Evolutionary conservation across 164 flowering plant genomes (phyloP).

Genomic region (Stephania japonica): DNA sequence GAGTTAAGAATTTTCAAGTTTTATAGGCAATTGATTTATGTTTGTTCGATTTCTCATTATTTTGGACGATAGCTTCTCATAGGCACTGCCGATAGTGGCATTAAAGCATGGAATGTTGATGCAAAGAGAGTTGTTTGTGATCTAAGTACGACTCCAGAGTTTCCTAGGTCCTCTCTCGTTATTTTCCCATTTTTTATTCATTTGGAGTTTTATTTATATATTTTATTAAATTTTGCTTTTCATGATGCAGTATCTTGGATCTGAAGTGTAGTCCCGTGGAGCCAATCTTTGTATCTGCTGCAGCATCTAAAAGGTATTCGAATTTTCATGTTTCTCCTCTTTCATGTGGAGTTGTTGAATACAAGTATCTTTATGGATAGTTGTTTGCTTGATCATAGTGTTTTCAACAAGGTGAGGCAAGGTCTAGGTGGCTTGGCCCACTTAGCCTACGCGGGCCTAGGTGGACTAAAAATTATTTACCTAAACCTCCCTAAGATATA

Average conservation of each 20-base stretch:
- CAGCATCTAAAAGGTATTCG: slow-evolving; percentile 75
- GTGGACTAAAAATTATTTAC: no score
- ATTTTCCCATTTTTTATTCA: background rate
- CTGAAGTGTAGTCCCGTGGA: slow-evolving; percentile 94
- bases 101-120: slow-evolving; percentile 99
- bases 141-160: slow-evolving; percentile 63
- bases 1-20: slow-evolving; percentile 9
- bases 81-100: slow-evolving; percentile 89
- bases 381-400: background rate
- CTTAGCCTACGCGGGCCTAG: no score
- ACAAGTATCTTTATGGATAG: background rate
- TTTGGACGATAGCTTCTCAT: slow-evolving; percentile 76
- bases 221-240: background rate
- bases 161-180: slow-evolving; percentile 50
- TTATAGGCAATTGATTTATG: slow-evolving; percentile 1
- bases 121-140: slow-evolving; percentile 98
- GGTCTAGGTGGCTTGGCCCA: no score
- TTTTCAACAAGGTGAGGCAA: no score
- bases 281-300: slow-evolving; percentile 92
- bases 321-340: background rate
- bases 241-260: slow-evolving; percentile 72
- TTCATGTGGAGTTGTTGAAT: slow-evolving; percentile 4
- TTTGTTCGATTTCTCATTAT: slow-evolving; percentile 23
- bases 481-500: no score
- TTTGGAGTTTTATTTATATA: slow-evolving; percentile 7